These are phyloP conservation scores for Candida odintsovae DNA, from an alignment of 805 yeast species.

Conservation along the genomic window DNA sequence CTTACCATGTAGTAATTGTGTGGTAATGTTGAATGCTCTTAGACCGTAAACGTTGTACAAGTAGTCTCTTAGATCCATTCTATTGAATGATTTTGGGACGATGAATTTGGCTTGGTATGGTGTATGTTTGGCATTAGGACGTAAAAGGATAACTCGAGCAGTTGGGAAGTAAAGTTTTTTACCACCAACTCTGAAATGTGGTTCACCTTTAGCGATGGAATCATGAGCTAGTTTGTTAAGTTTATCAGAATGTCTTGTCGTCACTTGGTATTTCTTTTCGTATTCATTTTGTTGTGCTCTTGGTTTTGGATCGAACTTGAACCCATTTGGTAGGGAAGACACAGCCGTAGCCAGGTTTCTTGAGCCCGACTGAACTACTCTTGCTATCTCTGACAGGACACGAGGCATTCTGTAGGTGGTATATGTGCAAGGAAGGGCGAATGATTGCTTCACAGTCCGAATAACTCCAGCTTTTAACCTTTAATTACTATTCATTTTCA, in stretches of 20 bases:
- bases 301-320: constrained; percentile 6
- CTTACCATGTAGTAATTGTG: constrained; percentile 72
- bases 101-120: constrained; percentile 96
- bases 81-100: constrained; percentile 91
- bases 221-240: constrained; percentile 27
- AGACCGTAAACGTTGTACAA: constrained; percentile 85
- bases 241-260: constrained; percentile 21
- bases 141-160: constrained; percentile 70
- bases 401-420: constrained; percentile 19
- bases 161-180: constrained; percentile 77
- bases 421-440: background rate
- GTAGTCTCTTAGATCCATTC: constrained; percentile 90
- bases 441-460: background rate
- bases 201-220: constrained; percentile 53
- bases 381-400: constrained; percentile 11
- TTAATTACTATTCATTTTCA: background rate
- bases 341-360: constrained; percentile 27
- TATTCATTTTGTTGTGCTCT: constrained; percentile 9
- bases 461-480: background rate
- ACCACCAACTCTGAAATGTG: constrained; percentile 82
- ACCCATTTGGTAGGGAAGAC: constrained; percentile 11
- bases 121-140: constrained; percentile 94
- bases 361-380: constrained; percentile 11
- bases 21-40: constrained; percentile 82
- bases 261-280: constrained; percentile 17